A percentile compares a stretch with the other conserved stretches of the same genome.
phyloP scores from a whole-genome alignment of 176 grass and related monocot species.

The Puccinellia tenuiflora region DNA sequence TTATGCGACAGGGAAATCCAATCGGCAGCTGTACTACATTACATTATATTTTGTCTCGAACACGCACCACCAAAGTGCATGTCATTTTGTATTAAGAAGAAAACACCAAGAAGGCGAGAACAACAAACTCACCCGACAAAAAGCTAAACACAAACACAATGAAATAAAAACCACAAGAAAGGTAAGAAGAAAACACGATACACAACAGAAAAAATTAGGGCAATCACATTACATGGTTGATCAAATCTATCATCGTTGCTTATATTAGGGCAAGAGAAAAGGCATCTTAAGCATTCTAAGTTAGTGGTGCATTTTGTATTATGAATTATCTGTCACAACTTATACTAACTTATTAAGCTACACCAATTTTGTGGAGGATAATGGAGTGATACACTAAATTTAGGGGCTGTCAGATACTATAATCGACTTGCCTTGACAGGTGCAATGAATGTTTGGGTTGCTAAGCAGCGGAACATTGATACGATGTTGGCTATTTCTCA shows the following conservation, averaged over 20 bases:
- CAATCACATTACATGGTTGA: background rate
- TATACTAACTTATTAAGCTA: background rate
- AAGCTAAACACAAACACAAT: background rate
- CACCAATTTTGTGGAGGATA: background rate
- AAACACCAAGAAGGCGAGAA: background rate
- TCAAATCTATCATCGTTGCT: background rate
- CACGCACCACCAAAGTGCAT: background rate
- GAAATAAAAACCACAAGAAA: background rate
- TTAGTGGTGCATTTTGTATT: background rate
- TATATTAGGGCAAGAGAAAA: background rate
- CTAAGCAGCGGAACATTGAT: background rate
- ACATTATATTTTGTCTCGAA: background rate
- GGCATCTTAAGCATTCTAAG: background rate
- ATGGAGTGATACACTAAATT: background rate
- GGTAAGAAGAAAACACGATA: background rate
- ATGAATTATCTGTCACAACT: background rate
- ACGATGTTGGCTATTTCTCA: background rate
- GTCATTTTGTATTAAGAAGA: background rate
- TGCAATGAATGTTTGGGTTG: background rate
- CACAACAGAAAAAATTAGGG: background rate
- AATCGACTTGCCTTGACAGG: background rate
- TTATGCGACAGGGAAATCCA: background rate
- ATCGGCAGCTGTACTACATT: background rate
- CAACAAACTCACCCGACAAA: background rate
- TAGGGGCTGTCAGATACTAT: background rate